A percentile compares a stretch with the other conserved stretches of the same genome.
phyloP scores from a whole-genome alignment of 768 basidiomycete genomes.

The Collybiopsis confluens region DNA sequence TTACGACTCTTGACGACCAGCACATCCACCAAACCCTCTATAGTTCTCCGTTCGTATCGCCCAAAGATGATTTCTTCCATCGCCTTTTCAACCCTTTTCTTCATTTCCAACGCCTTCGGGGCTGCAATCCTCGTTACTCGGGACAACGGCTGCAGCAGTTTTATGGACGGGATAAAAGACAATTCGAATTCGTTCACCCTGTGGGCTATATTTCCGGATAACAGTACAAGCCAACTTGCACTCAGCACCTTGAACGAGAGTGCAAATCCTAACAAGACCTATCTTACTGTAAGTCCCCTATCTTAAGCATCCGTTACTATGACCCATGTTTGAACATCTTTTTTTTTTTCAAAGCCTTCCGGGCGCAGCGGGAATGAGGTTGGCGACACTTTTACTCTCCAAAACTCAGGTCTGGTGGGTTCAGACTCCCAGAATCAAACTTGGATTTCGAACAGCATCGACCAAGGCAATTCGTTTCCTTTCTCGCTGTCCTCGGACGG shows the following conservation, averaged over 20 bases:
- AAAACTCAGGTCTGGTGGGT: not conserved
- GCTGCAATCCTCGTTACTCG: not conserved
- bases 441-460: not conserved
- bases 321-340: not conserved
- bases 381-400: not conserved
- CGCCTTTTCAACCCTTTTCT: not conserved
- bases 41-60: constrained; percentile 2
- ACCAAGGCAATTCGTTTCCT: not conserved
- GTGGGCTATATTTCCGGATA: not conserved
- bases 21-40: too few species aligned
- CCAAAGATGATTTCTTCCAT: not conserved
- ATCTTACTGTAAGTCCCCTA: not conserved
- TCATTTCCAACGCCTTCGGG: not conserved
- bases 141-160: not conserved
- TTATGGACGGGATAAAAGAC: not conserved
- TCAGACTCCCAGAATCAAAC: not conserved
- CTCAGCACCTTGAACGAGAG: not conserved
- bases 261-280: not conserved
- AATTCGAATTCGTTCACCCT: not conserved
- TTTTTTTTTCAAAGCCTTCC: not conserved
- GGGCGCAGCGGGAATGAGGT: not conserved
- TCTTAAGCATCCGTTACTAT: not conserved
- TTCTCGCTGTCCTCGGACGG: not conserved
- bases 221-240: not conserved
- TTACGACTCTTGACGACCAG: too few species aligned